phyloP scores from a whole-genome alignment of 441 rosid species.

The Pelargonium cotyledonis region DNA sequence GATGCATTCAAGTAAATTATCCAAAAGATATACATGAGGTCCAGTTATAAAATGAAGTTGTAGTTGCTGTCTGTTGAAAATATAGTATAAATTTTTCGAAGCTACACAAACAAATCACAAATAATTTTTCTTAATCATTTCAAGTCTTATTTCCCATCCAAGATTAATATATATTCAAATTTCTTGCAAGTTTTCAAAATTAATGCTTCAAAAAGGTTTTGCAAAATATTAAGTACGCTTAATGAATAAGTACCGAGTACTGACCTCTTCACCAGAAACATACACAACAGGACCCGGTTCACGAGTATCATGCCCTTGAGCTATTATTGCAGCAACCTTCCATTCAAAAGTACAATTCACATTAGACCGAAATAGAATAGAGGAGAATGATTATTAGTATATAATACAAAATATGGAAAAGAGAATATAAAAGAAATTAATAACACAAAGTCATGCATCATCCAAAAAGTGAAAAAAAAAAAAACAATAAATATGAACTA shows the following conservation, averaged over 20 bases:
- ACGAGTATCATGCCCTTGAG: conserved; percentile 45
- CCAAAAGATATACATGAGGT: not conserved
- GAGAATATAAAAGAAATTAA: not conserved
- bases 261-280: conserved; percentile 94
- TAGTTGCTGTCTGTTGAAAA: not conserved
- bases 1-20: conserved; percentile 14
- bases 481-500: not conserved
- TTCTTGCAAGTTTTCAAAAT: not conserved
- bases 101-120: too few species aligned
- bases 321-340: conserved; percentile 70
- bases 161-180: not conserved
- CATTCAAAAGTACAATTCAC: conserved; percentile 21
- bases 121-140: not conserved
- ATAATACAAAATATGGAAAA: not conserved
- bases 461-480: not conserved
- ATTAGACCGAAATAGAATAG: conserved; percentile 20
- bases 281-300: conserved; percentile 68
- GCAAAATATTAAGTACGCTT: not conserved
- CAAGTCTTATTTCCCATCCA: not conserved
- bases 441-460: not conserved
- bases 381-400: not conserved
- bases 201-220: not conserved
- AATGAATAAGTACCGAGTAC: conserved; percentile 12
- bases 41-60: not conserved
- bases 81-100: not conserved